phyloP scores from a whole-genome alignment of 371 early-diverging fungal species.

The Saksenaea vasiformis region DNA sequence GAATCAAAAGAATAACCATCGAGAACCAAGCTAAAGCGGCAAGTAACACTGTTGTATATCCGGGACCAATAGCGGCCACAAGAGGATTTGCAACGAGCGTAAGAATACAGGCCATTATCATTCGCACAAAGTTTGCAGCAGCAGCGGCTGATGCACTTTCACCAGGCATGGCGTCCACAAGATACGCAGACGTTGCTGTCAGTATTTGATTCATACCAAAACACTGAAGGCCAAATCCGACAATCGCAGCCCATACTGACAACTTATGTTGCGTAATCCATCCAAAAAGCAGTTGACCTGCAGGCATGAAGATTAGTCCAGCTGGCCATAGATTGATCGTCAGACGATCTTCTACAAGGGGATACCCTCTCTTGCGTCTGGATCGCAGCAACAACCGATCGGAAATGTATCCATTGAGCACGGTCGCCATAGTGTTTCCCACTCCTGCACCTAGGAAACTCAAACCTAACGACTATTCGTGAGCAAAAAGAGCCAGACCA shows the following conservation, averaged over 20 bases:
- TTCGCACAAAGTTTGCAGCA: constrained; percentile 43
- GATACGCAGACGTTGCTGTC: constrained; percentile 41
- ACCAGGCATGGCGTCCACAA: constrained; percentile 47
- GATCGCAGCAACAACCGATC: constrained; percentile 28
- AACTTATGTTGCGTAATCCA: constrained; percentile 42
- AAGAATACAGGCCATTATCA: constrained; percentile 42
- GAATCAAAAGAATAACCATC: constrained; percentile 10
- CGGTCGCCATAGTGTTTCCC: constrained; percentile 42
- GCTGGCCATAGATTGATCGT: constrained; percentile 33
- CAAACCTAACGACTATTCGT: constrained; percentile 13
- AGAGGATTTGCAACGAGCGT: constrained; percentile 33
- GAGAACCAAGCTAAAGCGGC: constrained; percentile 19
- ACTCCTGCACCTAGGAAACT: constrained; percentile 49
- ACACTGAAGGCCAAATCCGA: constrained; percentile 38
- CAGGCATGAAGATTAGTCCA: constrained; percentile 42
- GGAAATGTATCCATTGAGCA: constrained; percentile 20
- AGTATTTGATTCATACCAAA: constrained; percentile 26
- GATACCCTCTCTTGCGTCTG: constrained; percentile 17
- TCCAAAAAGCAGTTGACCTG: constrained; percentile 50
- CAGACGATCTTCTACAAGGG: constrained; percentile 26
- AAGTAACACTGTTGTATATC: constrained; percentile 28
- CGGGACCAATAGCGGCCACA: constrained; percentile 24
- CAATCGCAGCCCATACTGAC: constrained; percentile 41
- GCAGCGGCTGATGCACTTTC: constrained; percentile 50
- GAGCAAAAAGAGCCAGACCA: too few species aligned